Evolutionary conservation across 768 basidiomycete species (phyloP).

Genomic region (Phylloporus rhodoxanthus): DNA sequence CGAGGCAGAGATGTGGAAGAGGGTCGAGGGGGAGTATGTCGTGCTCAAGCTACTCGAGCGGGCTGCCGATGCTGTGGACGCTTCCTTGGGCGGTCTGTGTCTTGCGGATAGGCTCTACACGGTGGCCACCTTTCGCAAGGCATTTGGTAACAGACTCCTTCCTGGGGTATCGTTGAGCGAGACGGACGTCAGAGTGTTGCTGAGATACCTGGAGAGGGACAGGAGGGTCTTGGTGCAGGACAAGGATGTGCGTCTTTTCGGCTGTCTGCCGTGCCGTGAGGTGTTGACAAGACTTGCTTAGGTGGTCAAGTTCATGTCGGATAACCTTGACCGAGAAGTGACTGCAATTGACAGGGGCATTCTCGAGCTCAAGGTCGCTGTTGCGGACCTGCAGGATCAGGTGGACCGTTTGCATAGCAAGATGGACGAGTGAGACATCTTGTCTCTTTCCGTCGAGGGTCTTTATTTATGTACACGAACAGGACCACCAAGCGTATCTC

Average conservation of each 20-base stretch:
- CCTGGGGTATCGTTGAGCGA: conserved; percentile 47
- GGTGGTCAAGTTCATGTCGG: conserved; percentile 75
- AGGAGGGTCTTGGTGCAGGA: conserved; percentile 55
- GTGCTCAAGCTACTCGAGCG: conserved; percentile 56
- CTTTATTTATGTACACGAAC: not conserved
- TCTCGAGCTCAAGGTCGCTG: conserved; percentile 69
- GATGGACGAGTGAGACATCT: conserved; percentile 59
- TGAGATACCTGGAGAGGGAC: conserved; percentile 80
- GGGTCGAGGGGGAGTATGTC: conserved; percentile 69
- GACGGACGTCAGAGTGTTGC: conserved; percentile 59
- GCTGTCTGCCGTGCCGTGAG: not conserved
- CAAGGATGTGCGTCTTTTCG: conserved; percentile 48
- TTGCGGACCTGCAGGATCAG: conserved; percentile 62
- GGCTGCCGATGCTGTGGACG: conserved; percentile 54
- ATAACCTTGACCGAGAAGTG: conserved; percentile 40
- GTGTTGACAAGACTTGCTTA: conserved; percentile 25
- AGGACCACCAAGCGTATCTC: conserved; percentile 68
- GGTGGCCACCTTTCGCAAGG: conserved; percentile 51
- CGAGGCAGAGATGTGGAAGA: conserved; percentile 45
- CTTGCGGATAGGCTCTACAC: conserved; percentile 60
- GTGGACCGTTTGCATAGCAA: conserved; percentile 61
- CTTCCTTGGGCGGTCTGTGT: conserved; percentile 37
- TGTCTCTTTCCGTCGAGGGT: not conserved
- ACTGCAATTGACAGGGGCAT: conserved; percentile 80
- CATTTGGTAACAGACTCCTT: conserved; percentile 45